Evolutionary conservation across 495 filamentous ascomycete genomes (phyloP), one percentile per base, ranked within the genome.

Genomic region (Penicillium longicatenatum): DNA sequence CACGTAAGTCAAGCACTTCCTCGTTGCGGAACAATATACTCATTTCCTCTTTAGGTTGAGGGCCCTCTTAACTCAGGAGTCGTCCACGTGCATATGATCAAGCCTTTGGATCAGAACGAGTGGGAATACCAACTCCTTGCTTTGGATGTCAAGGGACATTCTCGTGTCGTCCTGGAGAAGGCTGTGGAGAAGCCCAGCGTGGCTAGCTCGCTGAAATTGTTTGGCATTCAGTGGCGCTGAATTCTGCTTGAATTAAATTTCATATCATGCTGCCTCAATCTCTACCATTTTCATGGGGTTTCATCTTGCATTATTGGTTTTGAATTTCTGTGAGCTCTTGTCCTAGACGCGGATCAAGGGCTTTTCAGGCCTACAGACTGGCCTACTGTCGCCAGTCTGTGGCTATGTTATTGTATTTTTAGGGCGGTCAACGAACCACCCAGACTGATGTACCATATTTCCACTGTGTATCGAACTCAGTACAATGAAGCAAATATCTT

Each of bases 41-140:
- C 6, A 70, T 41, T n/a, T 21, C 44, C 16, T 11, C 12, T 10
- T 35, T 62, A 93, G 89, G 89, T 96, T 41, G 88, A 93, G 75
- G 94, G 94, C 2, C 88, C 92, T 4, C 73, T 85, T 33, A 88
- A 87, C 59, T 79, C 79, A 19, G 94, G 94, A 8, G 75, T 86
- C 12, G 93, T 94, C 11, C 73, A 82, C 52, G 70, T 93, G 61
- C 91, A 97, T 67, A 84, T 97, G 75, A 80, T 85, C 41, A 92
- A 87, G 70, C 70, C 76, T 14, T 74, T 81, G 20, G 83, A 84
- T 10, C 71, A 86, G 59, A 64, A 67, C 37, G 87, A 93, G 17
- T 94, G 85, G 67, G 82, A 91, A 67, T 97, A 96, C 73, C 82
- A 85, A 66, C 87, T 90, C 65, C 79, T 98, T 33, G 87, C 82